Conservation (phyloP, 2,329 filamentous ascomycete species). For the Penicillium sp. region DNA sequence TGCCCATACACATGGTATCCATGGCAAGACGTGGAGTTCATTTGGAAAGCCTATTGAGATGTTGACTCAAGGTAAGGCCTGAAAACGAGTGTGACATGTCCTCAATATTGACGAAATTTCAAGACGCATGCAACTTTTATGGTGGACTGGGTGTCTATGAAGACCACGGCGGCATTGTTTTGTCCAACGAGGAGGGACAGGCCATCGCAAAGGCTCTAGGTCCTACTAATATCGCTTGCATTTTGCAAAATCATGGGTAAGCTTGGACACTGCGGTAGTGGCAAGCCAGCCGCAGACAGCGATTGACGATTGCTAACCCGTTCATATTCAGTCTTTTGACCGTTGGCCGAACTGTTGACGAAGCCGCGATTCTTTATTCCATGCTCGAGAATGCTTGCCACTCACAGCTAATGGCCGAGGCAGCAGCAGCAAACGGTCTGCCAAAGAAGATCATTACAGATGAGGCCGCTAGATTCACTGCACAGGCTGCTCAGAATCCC, state of each 20-base stretch:
- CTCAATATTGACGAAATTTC: background rate
- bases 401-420: slow-evolving; percentile 44
- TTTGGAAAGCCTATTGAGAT: slow-evolving; percentile 62
- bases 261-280: background rate
- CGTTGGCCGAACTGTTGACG: slow-evolving; percentile 43
- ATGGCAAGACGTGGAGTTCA: slow-evolving; percentile 63
- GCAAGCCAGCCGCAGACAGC: slow-evolving; percentile 14
- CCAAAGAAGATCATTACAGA: slow-evolving; percentile 37
- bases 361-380: slow-evolving; percentile 42
- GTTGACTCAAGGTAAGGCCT: slow-evolving; percentile 56
- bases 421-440: slow-evolving; percentile 41
- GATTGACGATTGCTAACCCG: background rate
- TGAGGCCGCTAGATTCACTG: slow-evolving; percentile 38
- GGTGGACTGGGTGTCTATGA: slow-evolving; percentile 41
- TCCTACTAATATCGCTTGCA: slow-evolving; percentile 43
- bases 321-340: slow-evolving; percentile 39
- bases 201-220: slow-evolving; percentile 42
- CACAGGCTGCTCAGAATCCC: slow-evolving; percentile 37
- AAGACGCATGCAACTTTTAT: slow-evolving; percentile 43
- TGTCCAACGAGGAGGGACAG: slow-evolving; percentile 42
- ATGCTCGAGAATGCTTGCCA: slow-evolving; percentile 46
- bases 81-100: too few relatives aligned
- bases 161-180: slow-evolving; percentile 43
- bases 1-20: slow-evolving; percentile 60
- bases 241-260: slow-evolving; percentile 46